These are phyloP conservation scores for Pholiota conissans DNA, from an alignment of 768 basidiomycete genomes.

Conservation along the genomic window DNA sequence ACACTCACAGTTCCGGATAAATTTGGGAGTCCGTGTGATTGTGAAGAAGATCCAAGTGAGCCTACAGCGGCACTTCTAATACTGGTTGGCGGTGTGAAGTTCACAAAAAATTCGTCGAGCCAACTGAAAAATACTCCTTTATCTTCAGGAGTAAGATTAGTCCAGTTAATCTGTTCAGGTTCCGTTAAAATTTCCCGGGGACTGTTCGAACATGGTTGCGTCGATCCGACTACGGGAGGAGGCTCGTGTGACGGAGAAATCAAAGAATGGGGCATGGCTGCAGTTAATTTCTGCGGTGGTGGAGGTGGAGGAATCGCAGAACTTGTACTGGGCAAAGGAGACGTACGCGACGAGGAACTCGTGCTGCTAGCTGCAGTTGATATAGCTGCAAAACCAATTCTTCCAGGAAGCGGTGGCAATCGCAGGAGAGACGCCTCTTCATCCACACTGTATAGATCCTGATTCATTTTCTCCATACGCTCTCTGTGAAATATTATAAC, in stretches of 20 bases:
- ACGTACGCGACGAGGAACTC: too few relatives aligned
- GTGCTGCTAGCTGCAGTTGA: constrained; percentile 11
- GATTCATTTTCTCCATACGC: constrained; percentile 60
- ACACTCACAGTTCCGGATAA: constrained; percentile 25
- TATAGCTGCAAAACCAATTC: constrained; percentile 23
- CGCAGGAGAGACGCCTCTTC: constrained; percentile 46
- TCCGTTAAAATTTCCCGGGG: constrained; percentile 5
- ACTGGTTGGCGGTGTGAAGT: constrained; percentile 21
- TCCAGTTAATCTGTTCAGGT: constrained; percentile 60
- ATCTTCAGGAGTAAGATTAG: constrained; percentile 63
- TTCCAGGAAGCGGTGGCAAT: constrained; percentile 47
- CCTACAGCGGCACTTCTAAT: constrained; percentile 4
- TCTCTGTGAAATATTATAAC: constrained; percentile 34
- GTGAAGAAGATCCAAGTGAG: constrained; percentile 5
- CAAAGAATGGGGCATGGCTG: constrained; percentile 7
- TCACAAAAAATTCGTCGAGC: constrained; percentile 80
- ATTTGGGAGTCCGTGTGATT: constrained; percentile 21
- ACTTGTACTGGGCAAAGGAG: constrained; percentile 24
- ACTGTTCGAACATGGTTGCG: constrained; percentile 26
- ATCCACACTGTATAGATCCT: constrained; percentile 65
- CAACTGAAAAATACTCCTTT: constrained; percentile 74
- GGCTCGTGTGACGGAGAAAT: constrained; percentile 22
- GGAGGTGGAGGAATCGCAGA: constrained; percentile 18
- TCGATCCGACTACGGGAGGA: constrained; percentile 32
- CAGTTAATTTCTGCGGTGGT: constrained; percentile 20